Evolutionary conservation across 441 rosid species (phyloP), one percentile per base, ranked within the genome.

Genomic region (Erodium trifolium): DNA sequence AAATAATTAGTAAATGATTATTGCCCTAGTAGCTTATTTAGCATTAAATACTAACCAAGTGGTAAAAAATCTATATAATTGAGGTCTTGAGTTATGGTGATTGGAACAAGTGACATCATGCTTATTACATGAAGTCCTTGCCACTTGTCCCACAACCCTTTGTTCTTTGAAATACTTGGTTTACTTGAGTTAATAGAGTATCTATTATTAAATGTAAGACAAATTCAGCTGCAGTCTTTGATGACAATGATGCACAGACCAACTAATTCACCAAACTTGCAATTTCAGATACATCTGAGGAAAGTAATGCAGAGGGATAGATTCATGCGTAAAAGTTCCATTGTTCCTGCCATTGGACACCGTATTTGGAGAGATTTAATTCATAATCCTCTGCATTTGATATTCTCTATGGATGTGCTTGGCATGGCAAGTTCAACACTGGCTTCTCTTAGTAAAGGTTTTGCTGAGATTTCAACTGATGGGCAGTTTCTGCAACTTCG

Each of bases 341-440:
- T 95, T 72, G 57, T 82, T 75, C 91, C 99, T 79, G 98, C 98
- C 76, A 78, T 92, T 53, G 82, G 82, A 77, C 88, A 86, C 74
- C 99, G 97, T 66, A 82, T 95, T 73, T 89, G 91, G 93, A 89
- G 99, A 81, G 99, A 95, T 72, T 78, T 95, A 77, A 91, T 95
- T 76, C 99, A 95, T 87, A 95, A 95, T 82, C 99, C 99, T 65
- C 76, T 95, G 68, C 98, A 92, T 81, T 81, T 95, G 71, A 76
- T 95, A 72, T 91, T 92, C 85, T 92, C 99, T 49, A 88, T 95
- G 23, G 96, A 95, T 82, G 97, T 95, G 39, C 91, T 95, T 81
- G 99, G 99, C 43, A 91, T 95, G 98, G 88, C 99, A 72, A 92
- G 99, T 84, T 95, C 98, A 68, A 92, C 99, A 67, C 73, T 95